These are phyloP conservation scores for Schizophyllum amplum DNA, from an alignment of 1,284 basidiomycete genomes.

Conservation along the genomic window DNA sequence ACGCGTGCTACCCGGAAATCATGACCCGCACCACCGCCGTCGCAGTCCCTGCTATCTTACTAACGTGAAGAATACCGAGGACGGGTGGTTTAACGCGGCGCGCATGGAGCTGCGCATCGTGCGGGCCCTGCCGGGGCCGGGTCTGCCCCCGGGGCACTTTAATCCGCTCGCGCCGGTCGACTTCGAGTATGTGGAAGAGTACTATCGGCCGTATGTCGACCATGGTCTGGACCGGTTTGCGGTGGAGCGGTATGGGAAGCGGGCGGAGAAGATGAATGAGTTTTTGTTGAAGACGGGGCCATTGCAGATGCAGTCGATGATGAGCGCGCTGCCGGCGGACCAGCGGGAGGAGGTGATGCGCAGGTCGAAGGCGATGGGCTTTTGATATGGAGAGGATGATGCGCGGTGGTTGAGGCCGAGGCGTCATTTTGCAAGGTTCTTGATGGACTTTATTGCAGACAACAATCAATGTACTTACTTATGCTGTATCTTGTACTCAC, in stretches of 20 bases:
- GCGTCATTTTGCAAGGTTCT: too few species aligned
- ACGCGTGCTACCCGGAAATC: neutral
- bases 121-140: neutral
- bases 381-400: too few species aligned
- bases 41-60: neutral
- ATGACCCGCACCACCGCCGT: neutral
- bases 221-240: neutral
- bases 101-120: neutral
- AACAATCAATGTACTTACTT: too few species aligned
- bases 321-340: neutral
- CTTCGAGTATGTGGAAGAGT: neutral
- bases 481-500: too few species aligned
- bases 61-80: neutral
- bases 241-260: neutral
- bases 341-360: too few species aligned
- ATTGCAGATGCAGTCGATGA: neutral
- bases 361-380: too few species aligned
- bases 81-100: neutral
- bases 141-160: neutral
- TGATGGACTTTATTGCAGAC: too few species aligned
- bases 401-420: too few species aligned
- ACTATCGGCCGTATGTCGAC: neutral
- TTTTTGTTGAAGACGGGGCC: neutral
- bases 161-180: neutral
- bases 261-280: neutral